A percentile compares a stretch with the other conserved stretches of the same genome.
Conservation (phyloP, 139 green algal genomes). For the Chlamydomonas sp. region DNA sequence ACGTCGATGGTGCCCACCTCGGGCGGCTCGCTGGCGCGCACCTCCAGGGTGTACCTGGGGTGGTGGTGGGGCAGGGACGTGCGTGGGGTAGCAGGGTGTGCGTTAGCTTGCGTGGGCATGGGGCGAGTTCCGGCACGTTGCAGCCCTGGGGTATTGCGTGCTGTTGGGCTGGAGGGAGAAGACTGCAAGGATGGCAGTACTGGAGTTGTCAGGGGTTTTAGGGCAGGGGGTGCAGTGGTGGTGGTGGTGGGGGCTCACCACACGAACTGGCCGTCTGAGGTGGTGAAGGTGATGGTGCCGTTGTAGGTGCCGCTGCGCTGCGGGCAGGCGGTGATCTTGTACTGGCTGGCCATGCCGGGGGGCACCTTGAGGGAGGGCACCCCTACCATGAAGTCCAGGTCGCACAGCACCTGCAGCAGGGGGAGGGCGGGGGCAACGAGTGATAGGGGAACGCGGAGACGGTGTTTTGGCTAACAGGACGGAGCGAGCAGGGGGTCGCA, state of each 20-base stretch:
- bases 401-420: slow-evolving; percentile 61
- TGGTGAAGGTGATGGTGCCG: slow-evolving; percentile 72
- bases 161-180: background rate
- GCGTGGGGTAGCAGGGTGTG: background rate
- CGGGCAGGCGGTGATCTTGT: slow-evolving; percentile 52
- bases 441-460: background rate
- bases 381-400: slow-evolving; percentile 67
- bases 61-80: background rate
- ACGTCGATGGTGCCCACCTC: slow-evolving; percentile 65
- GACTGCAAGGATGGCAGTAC: too few species aligned
- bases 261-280: slow-evolving; percentile 66
- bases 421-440: background rate
- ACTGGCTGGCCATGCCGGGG: slow-evolving; percentile 24
- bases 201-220: too few species aligned
- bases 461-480: background rate
- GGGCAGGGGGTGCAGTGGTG: too few species aligned
- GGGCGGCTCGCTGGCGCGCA: slow-evolving; percentile 64
- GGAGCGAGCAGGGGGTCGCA: too few species aligned
- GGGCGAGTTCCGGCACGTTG: background rate
- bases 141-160: background rate
- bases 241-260: slow-evolving; percentile 55
- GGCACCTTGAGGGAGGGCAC: slow-evolving; percentile 38
- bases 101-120: background rate
- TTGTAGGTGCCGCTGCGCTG: slow-evolving; percentile 49
- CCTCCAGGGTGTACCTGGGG: slow-evolving; percentile 64